phyloP scores from a whole-genome alignment of 129 eudicot genomes.

The Tagetes patula region DNA sequence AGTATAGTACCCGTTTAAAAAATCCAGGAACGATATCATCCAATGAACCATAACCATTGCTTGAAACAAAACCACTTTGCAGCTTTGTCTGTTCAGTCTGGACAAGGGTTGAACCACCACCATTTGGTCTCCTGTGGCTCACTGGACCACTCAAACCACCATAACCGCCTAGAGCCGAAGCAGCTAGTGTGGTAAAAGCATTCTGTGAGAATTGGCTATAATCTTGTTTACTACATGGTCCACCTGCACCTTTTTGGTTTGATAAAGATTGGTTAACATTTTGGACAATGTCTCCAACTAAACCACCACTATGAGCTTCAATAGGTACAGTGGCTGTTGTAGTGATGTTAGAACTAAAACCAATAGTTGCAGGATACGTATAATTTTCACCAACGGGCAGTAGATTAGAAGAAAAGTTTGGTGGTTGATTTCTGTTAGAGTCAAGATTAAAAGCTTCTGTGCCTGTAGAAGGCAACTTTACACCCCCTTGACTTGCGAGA shows the following conservation, averaged over 20 bases:
- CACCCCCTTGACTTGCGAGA: conserved; percentile 42
- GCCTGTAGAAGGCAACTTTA: conserved; percentile 41
- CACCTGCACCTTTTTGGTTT: conserved; percentile 37
- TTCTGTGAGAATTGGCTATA: conserved; percentile 38
- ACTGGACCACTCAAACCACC: conserved; percentile 40
- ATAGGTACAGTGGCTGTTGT: conserved; percentile 38
- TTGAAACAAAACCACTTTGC: conserved; percentile 47
- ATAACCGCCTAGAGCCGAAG: conserved; percentile 38
- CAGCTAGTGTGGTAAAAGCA: conserved; percentile 39
- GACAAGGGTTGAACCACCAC: conserved; percentile 42
- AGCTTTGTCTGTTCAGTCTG: conserved; percentile 51
- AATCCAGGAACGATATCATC: conserved; percentile 70
- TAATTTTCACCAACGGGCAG: conserved; percentile 38
- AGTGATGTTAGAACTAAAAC: conserved; percentile 43
- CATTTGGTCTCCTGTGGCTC: conserved; percentile 36
- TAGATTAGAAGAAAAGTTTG: conserved; percentile 42
- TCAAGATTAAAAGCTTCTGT: conserved; percentile 54
- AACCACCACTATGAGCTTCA: conserved; percentile 50
- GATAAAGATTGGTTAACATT: conserved; percentile 43
- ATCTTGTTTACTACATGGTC: conserved; percentile 26
- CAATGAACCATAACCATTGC: conserved; percentile 57
- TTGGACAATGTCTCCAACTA: conserved; percentile 48
- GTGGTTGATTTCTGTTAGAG: conserved; percentile 37
- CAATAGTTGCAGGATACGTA: conserved; percentile 38
- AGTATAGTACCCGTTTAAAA: conserved; percentile 60